Percentiles rank a stretch among this genome's conserved stretches.
phyloP scores from a whole-genome alignment of 495 filamentous ascomycete species.

The Parathielavia appendiculata region DNA sequence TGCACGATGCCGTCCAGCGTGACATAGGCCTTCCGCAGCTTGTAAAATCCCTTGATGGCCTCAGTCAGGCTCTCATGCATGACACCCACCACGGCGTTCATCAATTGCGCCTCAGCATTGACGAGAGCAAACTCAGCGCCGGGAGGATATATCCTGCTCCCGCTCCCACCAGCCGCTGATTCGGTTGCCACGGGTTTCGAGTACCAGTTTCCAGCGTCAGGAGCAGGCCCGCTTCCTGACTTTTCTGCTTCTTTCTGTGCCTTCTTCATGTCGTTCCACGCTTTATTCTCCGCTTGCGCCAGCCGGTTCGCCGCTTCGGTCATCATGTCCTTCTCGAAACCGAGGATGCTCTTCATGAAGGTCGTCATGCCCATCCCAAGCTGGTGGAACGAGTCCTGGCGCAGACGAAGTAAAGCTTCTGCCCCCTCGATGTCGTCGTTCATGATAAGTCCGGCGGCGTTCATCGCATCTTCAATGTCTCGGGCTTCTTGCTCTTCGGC shows the following conservation, averaged over 20 bases:
- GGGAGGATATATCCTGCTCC: conserved; percentile 58
- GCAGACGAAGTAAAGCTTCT: conserved; percentile 65
- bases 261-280: conserved; percentile 72
- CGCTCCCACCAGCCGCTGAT: conserved; percentile 16
- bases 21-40: conserved; percentile 81
- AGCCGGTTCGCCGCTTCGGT: conserved; percentile 71
- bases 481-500: conserved; percentile 25
- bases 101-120: conserved; percentile 75
- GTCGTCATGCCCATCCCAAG: conserved; percentile 74
- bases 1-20: conserved; percentile 70
- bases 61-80: conserved; percentile 92
- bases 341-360: conserved; percentile 81
- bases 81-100: conserved; percentile 82
- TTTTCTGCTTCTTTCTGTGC: conserved; percentile 54
- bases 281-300: conserved; percentile 68
- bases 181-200: conserved; percentile 9
- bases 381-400: conserved; percentile 77
- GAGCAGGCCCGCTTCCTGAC: conserved; percentile 13
- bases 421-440: conserved; percentile 90
- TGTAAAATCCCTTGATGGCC: conserved; percentile 86
- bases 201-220: conserved; percentile 26
- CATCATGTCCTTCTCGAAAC: conserved; percentile 95
- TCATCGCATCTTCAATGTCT: conserved; percentile 48
- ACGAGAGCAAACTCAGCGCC: conserved; percentile 79
- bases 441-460: conserved; percentile 60